Evolutionary conservation across 2,329 filamentous ascomycete genomes (phyloP), one percentile per base, ranked within the genome.

Genomic region (Beauveria rudraprayagi): DNA sequence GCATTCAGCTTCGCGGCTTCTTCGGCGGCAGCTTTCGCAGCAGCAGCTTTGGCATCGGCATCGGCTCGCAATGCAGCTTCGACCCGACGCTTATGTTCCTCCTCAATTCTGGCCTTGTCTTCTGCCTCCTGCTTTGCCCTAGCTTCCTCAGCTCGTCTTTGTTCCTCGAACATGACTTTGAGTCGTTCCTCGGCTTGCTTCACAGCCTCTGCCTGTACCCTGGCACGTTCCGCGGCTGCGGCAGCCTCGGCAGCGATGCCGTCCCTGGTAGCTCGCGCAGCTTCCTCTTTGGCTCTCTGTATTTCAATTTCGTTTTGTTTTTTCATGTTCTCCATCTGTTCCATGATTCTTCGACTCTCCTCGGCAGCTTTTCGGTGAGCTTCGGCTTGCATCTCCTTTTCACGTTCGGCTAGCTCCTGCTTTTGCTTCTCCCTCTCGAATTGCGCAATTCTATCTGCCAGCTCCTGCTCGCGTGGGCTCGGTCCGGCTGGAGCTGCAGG

Each of bases 281-380:
- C 79, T 40, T 81, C 79, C 19, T 67, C 70, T 62, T 70, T 76
- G 7, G 79, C 79, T 26, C 73, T 73, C 60, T 80, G 79, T 5
- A 83, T 76, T 61, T 82, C 77, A 63, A 74, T 73, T 59, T 74
- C 72, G 1, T 77, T 75, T 56, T 78, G 76, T 56, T 80, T 80
- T 44, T 80, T 71, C 1, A 77, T 77, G 62, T 69, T 72, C 46
- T 64, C 69, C 64, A 73, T 62, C 8, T 78, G 75, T 56, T 78
- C 77, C 72, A 77, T 73, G 65, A 73, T 73, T 61, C 65, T 71
- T 51, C 68, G 64, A 61, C 78, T 76, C 17, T 75, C 74, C 10
- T 77, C 73, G 54, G 82, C 79, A 8, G 80, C 78, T 58, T 70
- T 73, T 34, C 77, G 75, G 16, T 40, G 43, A 6, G 56, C 74